Base-by-base conservation (phyloP, 2,329 filamentous ascomycete genomes). In the Colletotrichum tamarilloi region DNA sequence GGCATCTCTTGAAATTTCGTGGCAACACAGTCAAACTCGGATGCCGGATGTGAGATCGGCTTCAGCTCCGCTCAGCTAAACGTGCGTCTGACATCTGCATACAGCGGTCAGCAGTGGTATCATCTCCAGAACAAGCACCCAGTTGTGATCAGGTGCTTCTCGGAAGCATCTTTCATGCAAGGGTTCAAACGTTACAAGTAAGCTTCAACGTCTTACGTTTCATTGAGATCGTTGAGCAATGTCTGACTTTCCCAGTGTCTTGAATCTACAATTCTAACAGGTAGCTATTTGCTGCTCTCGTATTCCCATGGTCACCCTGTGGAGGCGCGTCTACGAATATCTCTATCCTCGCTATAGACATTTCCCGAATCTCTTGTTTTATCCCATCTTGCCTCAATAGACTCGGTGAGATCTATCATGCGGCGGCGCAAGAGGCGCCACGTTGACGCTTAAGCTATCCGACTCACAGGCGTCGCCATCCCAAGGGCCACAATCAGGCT, bases 401-500 rank as follows among this genome's bases (percentile, higher is more conserved):
- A 53, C 12, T 22, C n/a, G 28, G 8, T 26, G 46, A 3, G n/a
- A 38, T 7, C 46, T 49, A 26, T 62, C 55, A 14, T 60, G 46
- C 38, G 55, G 24, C 24, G 58, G 59, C 9, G 28, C 56, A 22
- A 70, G 6, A 1, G 52, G 66, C 14, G 46, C 60, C 19, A 57
- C 28, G 3, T 5, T 57, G 12, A 62, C 59, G 11, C 70, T 60
- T 55, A 32, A 49, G 11, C 55, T 57, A 14, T 67, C 69, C 16
- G 60, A 62, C 32, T 56, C 4, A 38, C 67, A 73, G 2, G n/a
- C 32, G 26, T 70, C 60, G 14, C 55, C 46, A 35, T 60, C 63
- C 76, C 76, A 77, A 5, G 74, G 75, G 22, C 68, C 64, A 24
- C 76, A 77, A 12, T 76, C 76, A 9, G 76, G 67, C 70, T 77